Evolutionary conservation across 495 filamentous ascomycete genomes (phyloP), one percentile per base, ranked within the genome.

Genomic region (Daldinia childiae): DNA sequence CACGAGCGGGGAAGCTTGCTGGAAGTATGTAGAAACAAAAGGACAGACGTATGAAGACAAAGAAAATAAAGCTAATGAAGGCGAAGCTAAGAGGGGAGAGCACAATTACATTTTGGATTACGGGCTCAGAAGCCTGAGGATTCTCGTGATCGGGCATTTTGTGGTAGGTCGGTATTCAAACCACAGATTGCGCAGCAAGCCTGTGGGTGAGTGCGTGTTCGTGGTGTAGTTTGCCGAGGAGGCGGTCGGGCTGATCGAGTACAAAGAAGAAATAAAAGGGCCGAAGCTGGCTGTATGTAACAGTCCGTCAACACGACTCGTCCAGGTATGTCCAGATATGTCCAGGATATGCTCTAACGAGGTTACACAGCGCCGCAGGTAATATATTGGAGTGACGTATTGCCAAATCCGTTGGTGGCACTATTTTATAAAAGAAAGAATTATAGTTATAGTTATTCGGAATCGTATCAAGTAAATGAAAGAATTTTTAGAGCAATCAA

Each of bases 121-220:
- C 61, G 55, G 70, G 64, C 74, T 77, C 76, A 62, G 76, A 64
- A 58, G 72, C 72, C 74, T 77, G 74, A 58, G 64, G 43, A 56
- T 71, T 75, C 71, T 66, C 71, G 72, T 78, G 74, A 43, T 78
- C 76, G 74, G 76, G 73, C 76, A 78, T 78, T 75, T 67, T 68
- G 67, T 71, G 58, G 55, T 73, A 65, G 63, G 69, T 55, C 72
- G 68, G 64, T 55, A 48, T 52, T 62, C 52, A 56, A 68, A 50
- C 61, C 74, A 76, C 71, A 59, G 59, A 68, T 64, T 74, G 76
- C 68, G 62, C 59, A 72, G 68, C 63, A 66, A 73, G 62, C 68
- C 67, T 64, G 24, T 74, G 64, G 54, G 51, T 58, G 52, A 62
- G 38, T 73, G 62, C 62, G 71, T 64, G 62, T 59, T 68, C 57